phyloP scores from a whole-genome alignment of 1,284 basidiomycete species.

The Puccinia triticina region DNA sequence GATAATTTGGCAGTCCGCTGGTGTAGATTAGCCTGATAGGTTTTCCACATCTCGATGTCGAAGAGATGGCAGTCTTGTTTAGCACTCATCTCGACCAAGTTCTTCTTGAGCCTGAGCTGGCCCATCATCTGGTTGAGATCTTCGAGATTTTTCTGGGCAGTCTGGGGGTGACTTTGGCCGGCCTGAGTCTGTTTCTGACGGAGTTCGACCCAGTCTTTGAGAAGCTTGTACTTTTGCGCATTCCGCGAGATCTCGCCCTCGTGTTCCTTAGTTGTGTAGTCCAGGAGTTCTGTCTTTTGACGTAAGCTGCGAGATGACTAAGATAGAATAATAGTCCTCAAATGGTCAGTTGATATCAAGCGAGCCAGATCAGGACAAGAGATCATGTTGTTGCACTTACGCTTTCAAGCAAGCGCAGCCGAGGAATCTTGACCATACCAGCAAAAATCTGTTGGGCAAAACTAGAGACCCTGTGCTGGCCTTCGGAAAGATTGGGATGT shows the following conservation, averaged over 20 bases:
- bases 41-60: conserved; percentile 33
- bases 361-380: neutral
- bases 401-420: conserved; percentile 23
- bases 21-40: conserved; percentile 11
- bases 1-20: conserved; percentile 24
- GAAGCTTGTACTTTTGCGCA: conserved; percentile 1
- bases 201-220: conserved; percentile 27
- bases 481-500: neutral
- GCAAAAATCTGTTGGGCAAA: conserved; percentile 42
- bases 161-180: neutral
- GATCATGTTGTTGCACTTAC: conserved; percentile 9
- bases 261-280: conserved; percentile 35
- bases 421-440: conserved; percentile 49
- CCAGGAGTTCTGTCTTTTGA: conserved; percentile 41
- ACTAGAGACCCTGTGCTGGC: conserved; percentile 1
- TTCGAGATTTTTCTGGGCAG: conserved; percentile 13
- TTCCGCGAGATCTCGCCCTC: neutral
- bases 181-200: conserved; percentile 9
- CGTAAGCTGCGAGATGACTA: conserved; percentile 32
- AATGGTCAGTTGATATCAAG: neutral
- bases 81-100: conserved; percentile 34
- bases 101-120: conserved; percentile 42
- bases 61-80: conserved; percentile 21
- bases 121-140: conserved; percentile 30
- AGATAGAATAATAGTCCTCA: neutral